Percentiles rank a stretch among this genome's conserved stretches.
Conservation (phyloP, 1,284 basidiomycete genomes). For the Pyrrhoderma noxium region DNA sequence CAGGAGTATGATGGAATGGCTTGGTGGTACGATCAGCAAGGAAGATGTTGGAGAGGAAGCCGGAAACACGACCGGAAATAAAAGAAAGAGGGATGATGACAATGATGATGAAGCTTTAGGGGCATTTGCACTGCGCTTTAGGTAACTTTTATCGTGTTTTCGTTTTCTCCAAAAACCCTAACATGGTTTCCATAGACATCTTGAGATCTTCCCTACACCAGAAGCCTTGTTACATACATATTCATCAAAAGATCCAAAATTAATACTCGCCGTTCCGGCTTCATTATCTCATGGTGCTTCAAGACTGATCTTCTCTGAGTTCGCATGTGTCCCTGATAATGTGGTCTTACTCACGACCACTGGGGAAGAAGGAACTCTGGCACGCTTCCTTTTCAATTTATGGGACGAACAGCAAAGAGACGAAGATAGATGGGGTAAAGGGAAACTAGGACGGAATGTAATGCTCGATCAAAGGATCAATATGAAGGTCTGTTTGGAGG, state of each 20-base stretch:
- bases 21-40: constrained; percentile 88
- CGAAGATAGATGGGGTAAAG: constrained; percentile 79
- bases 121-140: constrained; percentile 69
- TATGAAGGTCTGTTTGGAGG: constrained; percentile 46
- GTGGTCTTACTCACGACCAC: constrained; percentile 77
- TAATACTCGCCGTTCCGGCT: constrained; percentile 89
- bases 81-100: constrained; percentile 55
- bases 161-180: constrained; percentile 4
- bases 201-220: constrained; percentile 85
- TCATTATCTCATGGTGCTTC: constrained; percentile 92
- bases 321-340: constrained; percentile 76
- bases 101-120: constrained; percentile 71
- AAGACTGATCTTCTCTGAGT: constrained; percentile 75
- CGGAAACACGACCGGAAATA: constrained; percentile 40
- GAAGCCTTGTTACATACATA: constrained; percentile 76
- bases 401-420: constrained; percentile 80
- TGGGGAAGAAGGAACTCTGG: constrained; percentile 76
- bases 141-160: constrained; percentile 34
- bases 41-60: constrained; percentile 79
- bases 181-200: constrained; percentile 46
- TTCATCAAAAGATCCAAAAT: constrained; percentile 81
- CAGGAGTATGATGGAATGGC: constrained; percentile 98
- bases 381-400: constrained; percentile 71
- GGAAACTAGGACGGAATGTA: constrained; percentile 79
- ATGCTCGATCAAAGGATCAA: constrained; percentile 66